phyloP scores from a whole-genome alignment of 2,329 filamentous ascomycete genomes.

The Talaromyces amestolkiae region DNA sequence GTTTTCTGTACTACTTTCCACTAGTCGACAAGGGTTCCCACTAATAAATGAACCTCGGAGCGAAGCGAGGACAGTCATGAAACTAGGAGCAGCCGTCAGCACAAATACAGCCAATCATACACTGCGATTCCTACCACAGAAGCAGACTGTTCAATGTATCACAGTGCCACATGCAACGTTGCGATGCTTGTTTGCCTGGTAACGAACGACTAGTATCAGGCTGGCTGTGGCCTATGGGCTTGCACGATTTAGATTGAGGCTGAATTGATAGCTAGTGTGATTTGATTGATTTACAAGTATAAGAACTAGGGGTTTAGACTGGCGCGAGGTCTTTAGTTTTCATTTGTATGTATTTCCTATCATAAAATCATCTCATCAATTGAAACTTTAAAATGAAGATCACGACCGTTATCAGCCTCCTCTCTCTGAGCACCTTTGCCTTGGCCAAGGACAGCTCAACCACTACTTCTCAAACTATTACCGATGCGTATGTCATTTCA shows the following conservation, averaged over 20 bases:
- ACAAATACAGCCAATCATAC: background rate
- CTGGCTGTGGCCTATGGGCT: background rate
- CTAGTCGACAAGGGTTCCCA: background rate
- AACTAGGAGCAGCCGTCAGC: background rate
- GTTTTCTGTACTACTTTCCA: background rate
- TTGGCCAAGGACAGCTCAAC: background rate
- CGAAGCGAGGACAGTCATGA: background rate
- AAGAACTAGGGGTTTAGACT: background rate
- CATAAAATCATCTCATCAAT: background rate
- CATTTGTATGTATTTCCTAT: background rate
- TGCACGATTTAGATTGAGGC: background rate
- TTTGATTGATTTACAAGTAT: background rate
- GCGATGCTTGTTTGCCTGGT: background rate
- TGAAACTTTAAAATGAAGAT: background rate
- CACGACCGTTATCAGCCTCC: background rate
- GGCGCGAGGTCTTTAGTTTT: background rate
- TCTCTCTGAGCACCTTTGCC: background rate
- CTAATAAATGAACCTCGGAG: background rate
- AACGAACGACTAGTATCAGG: background rate
- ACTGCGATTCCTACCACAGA: background rate
- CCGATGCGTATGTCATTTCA: background rate
- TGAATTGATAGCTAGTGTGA: background rate
- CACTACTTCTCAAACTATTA: background rate
- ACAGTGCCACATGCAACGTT: background rate
- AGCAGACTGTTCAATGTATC: background rate